Percentiles rank a stretch among this genome's conserved stretches.
Evolutionary conservation across 305 asterid species (phyloP).

Genomic region (Fraxinus platypoda): DNA sequence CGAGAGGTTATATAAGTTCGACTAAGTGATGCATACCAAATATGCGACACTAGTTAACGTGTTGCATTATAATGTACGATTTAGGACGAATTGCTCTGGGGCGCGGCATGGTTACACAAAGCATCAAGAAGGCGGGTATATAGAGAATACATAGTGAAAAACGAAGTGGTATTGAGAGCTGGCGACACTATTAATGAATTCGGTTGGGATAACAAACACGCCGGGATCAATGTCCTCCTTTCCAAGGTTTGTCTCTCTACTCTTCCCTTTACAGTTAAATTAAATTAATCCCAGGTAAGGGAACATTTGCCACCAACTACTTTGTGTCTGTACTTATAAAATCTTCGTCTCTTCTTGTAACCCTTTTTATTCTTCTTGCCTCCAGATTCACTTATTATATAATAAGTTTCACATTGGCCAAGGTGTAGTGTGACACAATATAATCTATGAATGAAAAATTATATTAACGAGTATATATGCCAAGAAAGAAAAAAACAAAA

Average conservation of each 20-base stretch:
- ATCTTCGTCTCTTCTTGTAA: slow-evolving; percentile 22
- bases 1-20: not conserved
- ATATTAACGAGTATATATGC: not conserved
- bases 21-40: not conserved
- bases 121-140: slow-evolving; percentile 65
- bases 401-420: not conserved
- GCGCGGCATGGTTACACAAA: slow-evolving; percentile 91
- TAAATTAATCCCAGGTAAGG: slow-evolving; percentile 4
- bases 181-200: slow-evolving; percentile 84
- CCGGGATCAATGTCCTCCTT: slow-evolving; percentile 80
- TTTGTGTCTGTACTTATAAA: not conserved
- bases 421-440: not conserved
- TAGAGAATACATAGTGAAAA: slow-evolving; percentile 69
- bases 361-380: slow-evolving; percentile 23
- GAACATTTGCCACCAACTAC: slow-evolving; percentile 14
- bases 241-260: slow-evolving; percentile 54
- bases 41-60: not conserved
- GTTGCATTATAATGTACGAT: not conserved
- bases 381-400: slow-evolving; percentile 14
- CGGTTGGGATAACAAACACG: slow-evolving; percentile 95
- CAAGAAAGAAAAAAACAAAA: not conserved
- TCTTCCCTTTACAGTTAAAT: not conserved
- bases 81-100: slow-evolving; percentile 85
- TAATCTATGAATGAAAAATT: not conserved
- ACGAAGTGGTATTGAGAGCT: slow-evolving; percentile 71